A percentile compares a stretch with the other conserved stretches of the same genome.
phyloP scores from a whole-genome alignment of 176 grass and related monocot species.

The Aegilops umbellulata region DNA sequence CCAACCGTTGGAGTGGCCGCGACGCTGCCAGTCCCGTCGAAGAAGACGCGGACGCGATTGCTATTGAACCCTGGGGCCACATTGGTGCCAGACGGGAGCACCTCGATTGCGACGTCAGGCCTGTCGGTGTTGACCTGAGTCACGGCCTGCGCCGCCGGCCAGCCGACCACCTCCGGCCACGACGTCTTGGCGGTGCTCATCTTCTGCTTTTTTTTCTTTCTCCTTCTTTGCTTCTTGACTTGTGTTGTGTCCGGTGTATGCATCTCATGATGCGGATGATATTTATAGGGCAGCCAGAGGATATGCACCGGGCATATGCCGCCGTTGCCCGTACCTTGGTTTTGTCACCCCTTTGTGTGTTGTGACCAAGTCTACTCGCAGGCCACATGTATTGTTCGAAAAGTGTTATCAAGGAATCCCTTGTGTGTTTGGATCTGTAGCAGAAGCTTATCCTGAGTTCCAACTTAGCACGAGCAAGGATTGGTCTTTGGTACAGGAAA shows the following conservation, averaged over 20 bases:
- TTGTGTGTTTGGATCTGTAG: no score
- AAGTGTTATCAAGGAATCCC: not conserved
- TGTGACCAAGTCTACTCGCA: not conserved
- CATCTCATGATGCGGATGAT: not conserved
- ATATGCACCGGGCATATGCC: not conserved
- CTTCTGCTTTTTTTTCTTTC: not conserved
- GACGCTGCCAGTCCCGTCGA: not conserved
- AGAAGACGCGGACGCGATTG: not conserved
- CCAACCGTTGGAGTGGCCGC: not conserved
- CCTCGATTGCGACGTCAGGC: slow-evolving; percentile 1
- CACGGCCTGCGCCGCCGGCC: not conserved
- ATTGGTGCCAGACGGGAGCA: not conserved
- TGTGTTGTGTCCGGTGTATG: not conserved
- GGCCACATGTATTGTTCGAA: not conserved
- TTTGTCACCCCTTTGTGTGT: not conserved
- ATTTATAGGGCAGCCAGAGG: not conserved
- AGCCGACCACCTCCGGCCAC: slow-evolving; percentile 4
- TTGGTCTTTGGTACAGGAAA: no score
- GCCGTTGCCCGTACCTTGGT: not conserved
- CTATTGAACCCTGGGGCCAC: not conserved
- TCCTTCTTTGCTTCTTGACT: not conserved
- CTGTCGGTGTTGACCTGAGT: not conserved
- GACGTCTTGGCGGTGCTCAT: slow-evolving; percentile 14
- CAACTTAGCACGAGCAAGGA: no score
- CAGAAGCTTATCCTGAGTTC: no score